Conservation (phyloP, 768 basidiomycete species). For the Leucocoprinus leucothites region DNA sequence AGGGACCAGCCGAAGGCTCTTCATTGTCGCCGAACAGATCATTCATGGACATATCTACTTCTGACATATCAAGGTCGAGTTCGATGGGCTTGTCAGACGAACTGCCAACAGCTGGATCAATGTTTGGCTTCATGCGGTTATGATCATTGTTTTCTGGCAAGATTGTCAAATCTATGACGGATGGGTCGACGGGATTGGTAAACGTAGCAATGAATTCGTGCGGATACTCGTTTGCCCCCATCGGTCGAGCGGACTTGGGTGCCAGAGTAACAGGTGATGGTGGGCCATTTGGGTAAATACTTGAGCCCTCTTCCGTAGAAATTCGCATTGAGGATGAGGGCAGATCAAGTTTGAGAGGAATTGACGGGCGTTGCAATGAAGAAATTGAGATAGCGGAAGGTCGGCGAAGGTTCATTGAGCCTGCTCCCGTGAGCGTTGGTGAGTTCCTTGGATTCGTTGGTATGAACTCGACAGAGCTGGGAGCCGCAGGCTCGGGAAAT, state of each 20-base stretch:
- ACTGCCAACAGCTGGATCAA: slow-evolving; percentile 44
- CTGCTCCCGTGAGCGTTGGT: slow-evolving; percentile 27
- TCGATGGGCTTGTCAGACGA: slow-evolving; percentile 83
- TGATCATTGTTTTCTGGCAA: slow-evolving; percentile 27
- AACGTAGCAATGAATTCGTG: slow-evolving; percentile 68
- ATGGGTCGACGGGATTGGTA: slow-evolving; percentile 27
- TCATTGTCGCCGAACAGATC: slow-evolving; percentile 53
- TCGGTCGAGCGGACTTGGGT: slow-evolving; percentile 70
- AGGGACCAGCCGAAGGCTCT: slow-evolving; percentile 26
- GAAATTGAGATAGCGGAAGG: slow-evolving; percentile 79
- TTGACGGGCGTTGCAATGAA: slow-evolving; percentile 67
- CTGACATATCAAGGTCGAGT: slow-evolving; percentile 66
- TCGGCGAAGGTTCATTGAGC: slow-evolving; percentile 39
- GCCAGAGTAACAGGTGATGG: slow-evolving; percentile 81
- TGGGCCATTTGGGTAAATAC: slow-evolving; percentile 55
- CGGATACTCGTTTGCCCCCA: slow-evolving; percentile 50
- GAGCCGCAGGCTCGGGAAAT: slow-evolving; percentile 8
- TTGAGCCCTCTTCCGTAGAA: slow-evolving; percentile 61
- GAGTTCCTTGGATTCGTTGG: slow-evolving; percentile 26
- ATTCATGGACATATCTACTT: slow-evolving; percentile 53
- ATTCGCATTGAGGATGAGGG: slow-evolving; percentile 67
- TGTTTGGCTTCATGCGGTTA: slow-evolving; percentile 12
- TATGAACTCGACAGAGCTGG: slow-evolving; percentile 18
- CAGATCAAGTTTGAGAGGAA: slow-evolving; percentile 78
- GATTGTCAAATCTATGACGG: slow-evolving; percentile 60